These are phyloP conservation scores for Biscogniauxia marginata DNA, from an alignment of 2,329 filamentous ascomycete genomes.

Conservation along the genomic window DNA sequence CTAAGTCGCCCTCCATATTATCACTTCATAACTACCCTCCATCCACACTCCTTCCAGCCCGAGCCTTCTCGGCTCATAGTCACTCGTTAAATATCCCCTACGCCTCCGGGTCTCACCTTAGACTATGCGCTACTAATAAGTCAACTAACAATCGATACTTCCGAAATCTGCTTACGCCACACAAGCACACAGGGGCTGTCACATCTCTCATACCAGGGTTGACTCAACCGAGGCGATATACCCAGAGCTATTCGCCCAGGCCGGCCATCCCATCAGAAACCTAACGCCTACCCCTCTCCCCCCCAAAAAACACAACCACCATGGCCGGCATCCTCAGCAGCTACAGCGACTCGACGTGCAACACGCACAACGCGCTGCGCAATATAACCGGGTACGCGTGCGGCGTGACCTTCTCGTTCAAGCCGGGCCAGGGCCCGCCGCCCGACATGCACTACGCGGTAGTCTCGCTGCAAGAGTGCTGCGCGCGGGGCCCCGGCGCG, in stretches of 20 bases:
- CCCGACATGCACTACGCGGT: constrained; percentile 26
- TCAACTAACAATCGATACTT: no score
- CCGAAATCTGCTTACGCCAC: no score
- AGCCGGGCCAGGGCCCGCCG: constrained; percentile 7
- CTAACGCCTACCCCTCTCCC: no score
- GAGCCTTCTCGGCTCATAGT: neutral
- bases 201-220: no score
- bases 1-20: no score
- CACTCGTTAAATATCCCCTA: neutral
- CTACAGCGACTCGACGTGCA: constrained; percentile 22
- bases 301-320: neutral
- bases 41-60: neutral
- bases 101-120: no score
- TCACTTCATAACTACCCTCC: neutral
- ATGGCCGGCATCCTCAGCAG: constrained; percentile 20
- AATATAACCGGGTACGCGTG: constrained; percentile 24
- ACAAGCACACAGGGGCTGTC: no score
- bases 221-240: no score
- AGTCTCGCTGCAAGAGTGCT: constrained; percentile 21
- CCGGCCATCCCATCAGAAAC: neutral
- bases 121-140: no score
- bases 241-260: no score
- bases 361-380: constrained; percentile 24
- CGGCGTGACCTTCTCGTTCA: constrained; percentile 25
- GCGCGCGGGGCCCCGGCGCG: constrained; percentile 13